Conservation (phyloP, 2,329 filamentous ascomycete genomes). For the Fusarium austroafricanum region DNA sequence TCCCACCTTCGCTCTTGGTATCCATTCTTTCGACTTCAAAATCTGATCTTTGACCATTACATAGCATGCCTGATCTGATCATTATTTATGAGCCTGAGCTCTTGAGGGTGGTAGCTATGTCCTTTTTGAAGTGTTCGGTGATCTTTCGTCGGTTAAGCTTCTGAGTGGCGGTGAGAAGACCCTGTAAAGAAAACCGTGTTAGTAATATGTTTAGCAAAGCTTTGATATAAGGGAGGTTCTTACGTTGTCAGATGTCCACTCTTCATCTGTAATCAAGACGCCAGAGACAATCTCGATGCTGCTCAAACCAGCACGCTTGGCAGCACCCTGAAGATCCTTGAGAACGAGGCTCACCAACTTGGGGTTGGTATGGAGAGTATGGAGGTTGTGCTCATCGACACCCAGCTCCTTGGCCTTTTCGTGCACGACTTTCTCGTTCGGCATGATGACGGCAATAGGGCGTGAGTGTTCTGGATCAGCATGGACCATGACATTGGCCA, state of each 20-base stretch:
- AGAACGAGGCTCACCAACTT: slow-evolving; percentile 71
- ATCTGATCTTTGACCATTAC: slow-evolving; percentile 8
- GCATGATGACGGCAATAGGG: slow-evolving; percentile 83
- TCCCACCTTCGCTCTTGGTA: slow-evolving; percentile 35
- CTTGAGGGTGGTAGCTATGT: slow-evolving; percentile 61
- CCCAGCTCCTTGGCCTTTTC: slow-evolving; percentile 70
- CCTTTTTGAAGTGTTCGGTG: slow-evolving; percentile 61
- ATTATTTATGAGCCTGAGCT: slow-evolving; percentile 36
- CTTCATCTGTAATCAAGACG: slow-evolving; percentile 83
- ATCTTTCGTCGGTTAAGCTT: slow-evolving; percentile 68
- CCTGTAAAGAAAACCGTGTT: slow-evolving; percentile 53
- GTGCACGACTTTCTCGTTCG: slow-evolving; percentile 72
- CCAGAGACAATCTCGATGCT: slow-evolving; percentile 81
- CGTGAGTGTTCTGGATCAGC: slow-evolving; percentile 80
- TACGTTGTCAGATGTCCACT: slow-evolving; percentile 88
- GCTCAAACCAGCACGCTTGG: slow-evolving; percentile 72
- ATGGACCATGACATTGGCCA: slow-evolving; percentile 89
- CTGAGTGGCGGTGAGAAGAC: slow-evolving; percentile 70
- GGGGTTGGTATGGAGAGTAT: slow-evolving; percentile 73
- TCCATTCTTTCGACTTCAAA: slow-evolving; percentile 35
- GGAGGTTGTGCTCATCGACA: slow-evolving; percentile 75
- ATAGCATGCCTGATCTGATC: slow-evolving; percentile 7
- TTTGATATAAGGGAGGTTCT: slow-evolving; percentile 54
- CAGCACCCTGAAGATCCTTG: slow-evolving; percentile 76
- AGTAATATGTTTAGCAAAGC: slow-evolving; percentile 15